Conservation (phyloP, 257 asterid genomes). For the Perilla frutescens region DNA sequence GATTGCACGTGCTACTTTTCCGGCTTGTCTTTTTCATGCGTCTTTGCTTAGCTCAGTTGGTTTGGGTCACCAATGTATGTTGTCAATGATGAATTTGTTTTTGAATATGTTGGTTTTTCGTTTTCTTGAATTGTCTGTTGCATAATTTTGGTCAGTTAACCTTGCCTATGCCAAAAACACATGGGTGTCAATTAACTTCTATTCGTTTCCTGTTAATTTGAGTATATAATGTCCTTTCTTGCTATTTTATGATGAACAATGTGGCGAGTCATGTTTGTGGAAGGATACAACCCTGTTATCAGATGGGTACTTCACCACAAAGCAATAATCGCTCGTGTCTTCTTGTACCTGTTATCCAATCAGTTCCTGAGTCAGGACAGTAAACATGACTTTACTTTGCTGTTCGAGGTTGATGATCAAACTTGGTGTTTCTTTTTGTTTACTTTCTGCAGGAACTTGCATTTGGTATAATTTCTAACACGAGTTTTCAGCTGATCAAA, state of each 20-base stretch:
- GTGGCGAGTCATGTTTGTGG: too few species aligned
- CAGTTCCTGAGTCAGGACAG: neutral
- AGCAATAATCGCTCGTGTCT: too few species aligned
- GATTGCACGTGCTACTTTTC: neutral
- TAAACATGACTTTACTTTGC: neutral
- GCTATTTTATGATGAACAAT: too few species aligned
- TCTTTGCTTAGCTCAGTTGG: neutral
- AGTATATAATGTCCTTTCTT: too few species aligned
- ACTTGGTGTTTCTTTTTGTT: neutral
- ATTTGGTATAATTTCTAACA: neutral
- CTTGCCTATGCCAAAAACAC: too few species aligned
- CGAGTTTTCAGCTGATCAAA: neutral
- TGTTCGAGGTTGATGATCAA: constrained; percentile 1
- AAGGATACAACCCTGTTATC: too few species aligned
- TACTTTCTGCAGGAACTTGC: too few species aligned
- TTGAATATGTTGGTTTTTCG: neutral
- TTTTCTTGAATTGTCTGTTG: neutral
- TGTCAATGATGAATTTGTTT: neutral
- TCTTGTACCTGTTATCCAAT: neutral
- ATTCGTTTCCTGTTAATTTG: too few species aligned
- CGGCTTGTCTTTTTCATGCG: neutral
- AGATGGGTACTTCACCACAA: too few species aligned
- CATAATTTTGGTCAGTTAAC: too few species aligned
- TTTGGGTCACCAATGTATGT: neutral
- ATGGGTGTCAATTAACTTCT: too few species aligned